Conservation (phyloP, 2,329 filamentous ascomycete species). For the Ceratocystis cubensis region DNA sequence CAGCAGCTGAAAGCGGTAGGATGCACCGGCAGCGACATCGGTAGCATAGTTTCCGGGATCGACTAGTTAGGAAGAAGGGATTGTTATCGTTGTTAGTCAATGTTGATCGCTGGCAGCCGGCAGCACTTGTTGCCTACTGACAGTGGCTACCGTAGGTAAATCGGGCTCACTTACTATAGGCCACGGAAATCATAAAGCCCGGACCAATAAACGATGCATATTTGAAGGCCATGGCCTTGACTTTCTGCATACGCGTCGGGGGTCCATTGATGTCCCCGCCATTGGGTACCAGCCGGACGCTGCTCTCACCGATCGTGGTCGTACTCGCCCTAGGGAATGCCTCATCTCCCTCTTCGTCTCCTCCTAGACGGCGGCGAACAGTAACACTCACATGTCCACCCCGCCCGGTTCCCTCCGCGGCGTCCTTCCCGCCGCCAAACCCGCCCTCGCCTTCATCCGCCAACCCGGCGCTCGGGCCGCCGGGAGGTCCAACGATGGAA, state of each 20-base stretch:
- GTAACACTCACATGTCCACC: not conserved
- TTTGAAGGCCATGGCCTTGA: conserved; percentile 2
- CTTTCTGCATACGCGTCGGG: conserved; percentile 10
- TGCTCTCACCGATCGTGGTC: not conserved
- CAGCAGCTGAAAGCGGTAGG: conserved; percentile 51
- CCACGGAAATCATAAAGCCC: conserved; percentile 51
- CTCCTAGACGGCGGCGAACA: not conserved
- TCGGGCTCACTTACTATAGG: conserved; percentile 37
- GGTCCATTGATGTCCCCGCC: not conserved
- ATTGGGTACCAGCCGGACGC: not conserved
- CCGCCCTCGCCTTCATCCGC: conserved; percentile 1
- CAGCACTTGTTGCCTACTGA: not conserved
- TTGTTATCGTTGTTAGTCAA: not conserved
- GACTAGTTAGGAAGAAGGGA: conserved; percentile 28
- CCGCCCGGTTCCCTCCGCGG: conserved; percentile 6
- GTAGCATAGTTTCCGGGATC: conserved; percentile 58
- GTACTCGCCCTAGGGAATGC: not conserved
- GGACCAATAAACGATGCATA: conserved; percentile 42
- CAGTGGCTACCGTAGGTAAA: not conserved
- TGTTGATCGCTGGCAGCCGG: not conserved
- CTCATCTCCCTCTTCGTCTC: not conserved
- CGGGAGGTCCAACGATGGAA: not conserved
- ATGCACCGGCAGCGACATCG: conserved; percentile 54
- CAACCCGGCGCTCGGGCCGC: not conserved
- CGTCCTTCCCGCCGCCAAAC: conserved; percentile 18